phyloP scores from a whole-genome alignment of 2,329 filamentous ascomycete species.

The Zarea fungicola region DNA sequence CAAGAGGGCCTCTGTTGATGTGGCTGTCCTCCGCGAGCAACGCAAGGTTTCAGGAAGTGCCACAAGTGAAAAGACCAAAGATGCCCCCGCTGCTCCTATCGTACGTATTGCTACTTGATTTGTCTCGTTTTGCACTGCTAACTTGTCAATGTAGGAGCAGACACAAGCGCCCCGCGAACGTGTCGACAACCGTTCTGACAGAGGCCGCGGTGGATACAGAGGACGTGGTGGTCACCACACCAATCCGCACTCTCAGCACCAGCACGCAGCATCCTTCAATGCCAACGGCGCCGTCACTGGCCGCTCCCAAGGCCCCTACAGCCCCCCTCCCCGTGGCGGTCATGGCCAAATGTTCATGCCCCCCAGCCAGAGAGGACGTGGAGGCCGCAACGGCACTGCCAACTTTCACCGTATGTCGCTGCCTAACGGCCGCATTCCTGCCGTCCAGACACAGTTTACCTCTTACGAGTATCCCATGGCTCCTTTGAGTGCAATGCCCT shows the following conservation, averaged over 20 bases:
- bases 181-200: conserved; percentile 35
- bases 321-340: conserved; percentile 36
- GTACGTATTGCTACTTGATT: conserved; percentile 31
- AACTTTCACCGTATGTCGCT: conserved; percentile 37
- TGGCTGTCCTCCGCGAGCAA: conserved; percentile 35
- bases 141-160: conserved; percentile 20
- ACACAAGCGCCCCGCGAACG: conserved; percentile 25
- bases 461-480: conserved; percentile 36
- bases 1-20: conserved; percentile 44
- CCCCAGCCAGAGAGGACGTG: conserved; percentile 25
- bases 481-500: conserved; percentile 33
- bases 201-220: conserved; percentile 40
- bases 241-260: conserved; percentile 31
- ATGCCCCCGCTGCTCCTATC: conserved; percentile 27
- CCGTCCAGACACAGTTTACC: conserved; percentile 31
- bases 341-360: conserved; percentile 32
- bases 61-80: conserved; percentile 37
- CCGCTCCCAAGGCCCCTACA: conserved; percentile 36
- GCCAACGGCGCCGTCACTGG: conserved; percentile 29
- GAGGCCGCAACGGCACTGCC: conserved; percentile 25
- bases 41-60: conserved; percentile 38
- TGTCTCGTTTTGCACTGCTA: not conserved
- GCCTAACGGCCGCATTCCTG: conserved; percentile 33
- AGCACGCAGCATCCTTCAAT: conserved; percentile 27
- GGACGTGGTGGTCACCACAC: conserved; percentile 41